These are phyloP conservation scores for Amylostereum chailletii DNA, from an alignment of 1,284 basidiomycete genomes.

Conservation along the genomic window DNA sequence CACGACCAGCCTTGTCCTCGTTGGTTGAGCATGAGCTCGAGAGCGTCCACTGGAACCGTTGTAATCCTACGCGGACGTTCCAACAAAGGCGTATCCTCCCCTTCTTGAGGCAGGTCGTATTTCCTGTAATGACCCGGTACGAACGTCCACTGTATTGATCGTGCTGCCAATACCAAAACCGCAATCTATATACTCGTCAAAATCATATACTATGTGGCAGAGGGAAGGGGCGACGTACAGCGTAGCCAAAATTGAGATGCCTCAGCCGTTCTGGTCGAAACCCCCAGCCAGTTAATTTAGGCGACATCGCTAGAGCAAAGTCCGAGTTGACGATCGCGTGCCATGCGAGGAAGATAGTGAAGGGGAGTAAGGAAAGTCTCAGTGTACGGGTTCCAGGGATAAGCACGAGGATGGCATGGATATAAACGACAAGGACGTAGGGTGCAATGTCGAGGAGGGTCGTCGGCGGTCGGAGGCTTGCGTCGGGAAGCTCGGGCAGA, in stretches of 20 bases:
- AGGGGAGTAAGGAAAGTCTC: conserved; percentile 3
- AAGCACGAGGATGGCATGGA: conserved; percentile 6
- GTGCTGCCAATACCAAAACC: conserved; percentile 5
- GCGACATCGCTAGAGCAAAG: not conserved
- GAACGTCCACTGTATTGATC: conserved; percentile 11
- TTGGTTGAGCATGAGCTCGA: conserved; percentile 10
- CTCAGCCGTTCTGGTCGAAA: not conserved
- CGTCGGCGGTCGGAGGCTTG: conserved; percentile 1
- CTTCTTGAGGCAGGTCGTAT: conserved; percentile 1
- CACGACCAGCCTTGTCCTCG: conserved; percentile 11
- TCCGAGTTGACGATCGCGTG: conserved; percentile 2
- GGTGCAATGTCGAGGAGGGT: not conserved
- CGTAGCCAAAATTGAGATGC: conserved; percentile 3
- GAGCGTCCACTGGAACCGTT: conserved; percentile 3
- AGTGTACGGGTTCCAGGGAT: conserved; percentile 1
- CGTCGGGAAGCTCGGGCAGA: conserved; percentile 3
- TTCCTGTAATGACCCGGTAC: conserved; percentile 3
- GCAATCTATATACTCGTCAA: conserved; percentile 1
- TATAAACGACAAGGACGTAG: conserved; percentile 5
- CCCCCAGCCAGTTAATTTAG: not conserved
- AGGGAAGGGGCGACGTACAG: not conserved
- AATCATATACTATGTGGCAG: not conserved
- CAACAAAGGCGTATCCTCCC: not conserved
- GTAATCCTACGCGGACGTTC: not conserved
- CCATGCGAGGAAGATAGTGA: conserved; percentile 8